Evolutionary conservation across 78 protist species (phyloP).

Genomic region (Dictyostelium brefeldianum): DNA sequence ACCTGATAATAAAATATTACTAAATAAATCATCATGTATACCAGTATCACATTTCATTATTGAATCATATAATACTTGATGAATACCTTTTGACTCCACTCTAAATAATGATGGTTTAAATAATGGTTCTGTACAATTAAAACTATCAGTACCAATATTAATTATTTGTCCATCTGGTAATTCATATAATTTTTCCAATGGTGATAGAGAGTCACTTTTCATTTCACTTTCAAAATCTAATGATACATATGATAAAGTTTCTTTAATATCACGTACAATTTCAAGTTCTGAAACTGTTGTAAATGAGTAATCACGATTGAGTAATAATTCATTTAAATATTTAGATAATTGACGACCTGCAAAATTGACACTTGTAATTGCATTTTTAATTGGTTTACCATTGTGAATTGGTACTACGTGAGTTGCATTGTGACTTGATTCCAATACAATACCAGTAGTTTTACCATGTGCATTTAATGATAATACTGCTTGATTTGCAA

Average conservation of each 20-base stretch:
- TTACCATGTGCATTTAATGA: constrained; percentile 92
- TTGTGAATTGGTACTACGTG: constrained; percentile 82
- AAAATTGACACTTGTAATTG: constrained; percentile 10
- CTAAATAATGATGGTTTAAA: neutral
- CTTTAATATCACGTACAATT: constrained; percentile 87
- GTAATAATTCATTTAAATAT: constrained; percentile 83
- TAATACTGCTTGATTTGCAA: constrained; percentile 78
- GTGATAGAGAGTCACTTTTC: neutral
- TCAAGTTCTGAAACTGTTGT: neutral
- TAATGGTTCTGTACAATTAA: constrained; percentile 45
- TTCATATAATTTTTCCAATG: constrained; percentile 5
- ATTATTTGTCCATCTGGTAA: constrained; percentile 83
- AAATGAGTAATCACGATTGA: constrained; percentile 76
- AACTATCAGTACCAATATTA: constrained; percentile 62
- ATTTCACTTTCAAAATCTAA: constrained; percentile 42
- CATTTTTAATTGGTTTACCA: no score
- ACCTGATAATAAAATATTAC: constrained; percentile 85
- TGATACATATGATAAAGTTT: constrained; percentile 40
- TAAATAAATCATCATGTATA: constrained; percentile 35
- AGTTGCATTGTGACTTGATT: constrained; percentile 88
- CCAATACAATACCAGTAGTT: constrained; percentile 90
- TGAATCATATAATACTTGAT: no score
- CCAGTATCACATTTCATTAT: constrained; percentile 45
- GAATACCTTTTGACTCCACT: no score
- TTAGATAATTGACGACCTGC: constrained; percentile 91